Evolutionary conservation across 2,329 filamentous ascomycete genomes (phyloP), one percentile per base, ranked within the genome.

Genomic region (Phyllosticta citriasiana): DNA sequence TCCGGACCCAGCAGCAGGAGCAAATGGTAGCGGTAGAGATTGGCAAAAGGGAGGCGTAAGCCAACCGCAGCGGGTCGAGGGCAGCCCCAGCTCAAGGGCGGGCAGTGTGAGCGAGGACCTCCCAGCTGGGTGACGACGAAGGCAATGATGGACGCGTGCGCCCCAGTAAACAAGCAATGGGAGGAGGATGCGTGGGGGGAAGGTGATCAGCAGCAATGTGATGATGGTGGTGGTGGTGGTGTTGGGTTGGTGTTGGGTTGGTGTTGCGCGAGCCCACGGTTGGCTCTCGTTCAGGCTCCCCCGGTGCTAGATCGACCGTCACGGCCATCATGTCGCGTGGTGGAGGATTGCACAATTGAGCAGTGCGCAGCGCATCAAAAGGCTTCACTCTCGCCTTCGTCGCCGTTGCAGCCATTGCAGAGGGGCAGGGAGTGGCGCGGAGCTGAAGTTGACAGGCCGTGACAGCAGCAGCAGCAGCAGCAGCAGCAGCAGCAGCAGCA

Each of bases 11-110:
- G 33, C 33, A 40, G 14, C 33, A 40, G 6, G 19, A 22, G 47
- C 47, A 51, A 22, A 6, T 51, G 16, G 47, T 40, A 53, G 53
- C 58, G 40, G 58, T 40, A 53, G 51, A 60, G 58, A 60, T 60
- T 60, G 53, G 58, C 57, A 60, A 52, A 53, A 50, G 52, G 6
- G 59, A 61, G 59, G 59, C 59, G 59, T 57, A 40, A 61, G 59
- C 59, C 59, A 61, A 57, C 59, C 59, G 59, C 58, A 60, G 58
- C 58, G 58, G 58, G 58, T 61, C 53, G 54, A 61, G 59, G 33
- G 33, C 33, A 40, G 33, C 33, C 33, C 59, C 53, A 25, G 53
- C 55, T 53, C 33, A 10, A 40, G 33, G 10, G 10, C 9, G 33
- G 33, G 33, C 33, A 40, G 33, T 16, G 33, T 40, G 33, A 40